Conservation (phyloP, 257 asterid species). For the Solanum pinnatisectum region DNA sequence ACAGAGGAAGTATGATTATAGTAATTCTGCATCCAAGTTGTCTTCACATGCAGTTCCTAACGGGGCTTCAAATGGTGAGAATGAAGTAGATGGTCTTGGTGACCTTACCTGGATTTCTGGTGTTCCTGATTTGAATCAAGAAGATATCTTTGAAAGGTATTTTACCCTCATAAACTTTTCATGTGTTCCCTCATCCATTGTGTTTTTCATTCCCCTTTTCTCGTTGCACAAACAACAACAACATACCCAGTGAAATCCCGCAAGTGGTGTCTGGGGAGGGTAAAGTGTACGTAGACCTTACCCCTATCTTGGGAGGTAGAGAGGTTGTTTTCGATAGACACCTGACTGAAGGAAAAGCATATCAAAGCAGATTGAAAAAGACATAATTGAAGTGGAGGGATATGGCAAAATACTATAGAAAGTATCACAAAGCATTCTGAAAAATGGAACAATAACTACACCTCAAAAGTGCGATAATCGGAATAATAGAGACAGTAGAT, state of each 20-base stretch:
- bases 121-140: constrained; percentile 52
- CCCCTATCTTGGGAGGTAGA: background rate
- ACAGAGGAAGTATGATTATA: constrained; percentile 75
- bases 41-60: constrained; percentile 34
- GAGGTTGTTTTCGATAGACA: background rate
- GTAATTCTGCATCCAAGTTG: constrained; percentile 39
- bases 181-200: background rate
- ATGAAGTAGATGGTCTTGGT: constrained; percentile 33
- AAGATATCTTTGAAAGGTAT: constrained; percentile 77
- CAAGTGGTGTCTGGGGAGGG: background rate
- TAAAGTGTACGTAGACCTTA: background rate
- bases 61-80: constrained; percentile 38
- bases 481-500: background rate
- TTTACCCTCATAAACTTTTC: background rate
- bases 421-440: background rate
- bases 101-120: constrained; percentile 73
- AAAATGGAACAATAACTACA: background rate
- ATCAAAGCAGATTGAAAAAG: background rate
- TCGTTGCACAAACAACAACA: background rate
- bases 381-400: background rate
- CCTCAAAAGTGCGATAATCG: background rate
- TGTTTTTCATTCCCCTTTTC: background rate
- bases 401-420: background rate
- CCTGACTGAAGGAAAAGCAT: background rate
- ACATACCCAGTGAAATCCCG: background rate